Evolutionary conservation across 805 yeast species (phyloP).

Genomic region (Sugiyamaella lignohabitans): DNA sequence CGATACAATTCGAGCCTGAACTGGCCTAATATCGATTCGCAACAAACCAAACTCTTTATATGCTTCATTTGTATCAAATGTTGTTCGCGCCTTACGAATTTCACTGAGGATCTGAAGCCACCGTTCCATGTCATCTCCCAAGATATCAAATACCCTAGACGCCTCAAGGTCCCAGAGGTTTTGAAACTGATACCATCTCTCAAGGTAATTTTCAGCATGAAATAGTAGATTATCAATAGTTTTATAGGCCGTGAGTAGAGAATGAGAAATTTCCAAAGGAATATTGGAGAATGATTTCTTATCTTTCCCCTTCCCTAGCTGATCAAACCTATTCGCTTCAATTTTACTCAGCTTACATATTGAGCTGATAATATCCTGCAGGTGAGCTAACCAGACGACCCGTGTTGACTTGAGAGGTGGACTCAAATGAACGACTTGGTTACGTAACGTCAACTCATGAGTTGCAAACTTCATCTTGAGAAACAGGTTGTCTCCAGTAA

Average conservation of each 20-base stretch:
- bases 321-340: conserved; percentile 1
- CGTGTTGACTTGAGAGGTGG: conserved; percentile 28
- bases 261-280: conserved; percentile 7
- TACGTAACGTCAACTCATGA: conserved; percentile 26
- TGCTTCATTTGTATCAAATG: conserved; percentile 48
- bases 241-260: conserved; percentile 23
- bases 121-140: conserved; percentile 32
- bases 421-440: conserved; percentile 24
- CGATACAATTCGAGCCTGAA: conserved; percentile 45
- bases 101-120: conserved; percentile 49
- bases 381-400: conserved; percentile 16
- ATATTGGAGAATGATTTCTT: conserved; percentile 12
- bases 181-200: conserved; percentile 51
- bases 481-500: neutral
- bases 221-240: conserved; percentile 32
- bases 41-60: conserved; percentile 38
- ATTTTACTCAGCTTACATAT: neutral
- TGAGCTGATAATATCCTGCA: conserved; percentile 16
- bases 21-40: conserved; percentile 43
- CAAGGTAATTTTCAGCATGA: conserved; percentile 35
- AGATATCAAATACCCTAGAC: conserved; percentile 33
- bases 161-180: conserved; percentile 52
- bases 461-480: neutral
- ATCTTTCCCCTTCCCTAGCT: neutral
- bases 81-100: conserved; percentile 37